These are phyloP conservation scores for Porodaedalea pini DNA, from an alignment of 1,284 basidiomycete species.

Conservation along the genomic window DNA sequence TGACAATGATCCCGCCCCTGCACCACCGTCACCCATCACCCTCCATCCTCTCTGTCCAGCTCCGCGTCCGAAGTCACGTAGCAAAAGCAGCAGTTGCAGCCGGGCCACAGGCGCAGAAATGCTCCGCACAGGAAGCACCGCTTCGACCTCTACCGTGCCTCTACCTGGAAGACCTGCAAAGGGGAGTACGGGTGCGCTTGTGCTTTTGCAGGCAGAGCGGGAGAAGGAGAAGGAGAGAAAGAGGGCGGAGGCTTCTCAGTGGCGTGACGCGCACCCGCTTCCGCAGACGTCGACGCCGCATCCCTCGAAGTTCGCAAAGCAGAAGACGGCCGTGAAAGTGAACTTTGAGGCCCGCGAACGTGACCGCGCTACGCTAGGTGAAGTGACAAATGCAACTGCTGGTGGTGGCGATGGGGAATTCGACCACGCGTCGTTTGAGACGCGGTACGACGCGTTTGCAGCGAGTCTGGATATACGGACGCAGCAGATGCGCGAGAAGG, in stretches of 20 bases:
- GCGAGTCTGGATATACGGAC: neutral
- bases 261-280: neutral
- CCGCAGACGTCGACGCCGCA: neutral
- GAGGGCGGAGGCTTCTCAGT: neutral
- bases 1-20: neutral
- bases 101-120: neutral
- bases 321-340: neutral
- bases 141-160: neutral
- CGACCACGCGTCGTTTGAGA: neutral
- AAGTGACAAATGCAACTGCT: slow-evolving; percentile 8
- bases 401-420: neutral
- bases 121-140: neutral
- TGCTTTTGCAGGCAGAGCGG: neutral
- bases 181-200: slow-evolving; percentile 1
- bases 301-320: neutral
- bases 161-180: neutral
- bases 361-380: slow-evolving; percentile 2
- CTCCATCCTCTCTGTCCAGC: neutral
- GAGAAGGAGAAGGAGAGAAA: neutral
- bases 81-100: slow-evolving; percentile 4
- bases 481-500: slow-evolving; percentile 4
- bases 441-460: slow-evolving; percentile 5
- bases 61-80: slow-evolving; percentile 6
- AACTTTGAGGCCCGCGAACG: neutral
- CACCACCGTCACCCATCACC: neutral